Conservation (phyloP, 2,329 filamentous ascomycete species). For the Dactylellina haptotyla region DNA sequence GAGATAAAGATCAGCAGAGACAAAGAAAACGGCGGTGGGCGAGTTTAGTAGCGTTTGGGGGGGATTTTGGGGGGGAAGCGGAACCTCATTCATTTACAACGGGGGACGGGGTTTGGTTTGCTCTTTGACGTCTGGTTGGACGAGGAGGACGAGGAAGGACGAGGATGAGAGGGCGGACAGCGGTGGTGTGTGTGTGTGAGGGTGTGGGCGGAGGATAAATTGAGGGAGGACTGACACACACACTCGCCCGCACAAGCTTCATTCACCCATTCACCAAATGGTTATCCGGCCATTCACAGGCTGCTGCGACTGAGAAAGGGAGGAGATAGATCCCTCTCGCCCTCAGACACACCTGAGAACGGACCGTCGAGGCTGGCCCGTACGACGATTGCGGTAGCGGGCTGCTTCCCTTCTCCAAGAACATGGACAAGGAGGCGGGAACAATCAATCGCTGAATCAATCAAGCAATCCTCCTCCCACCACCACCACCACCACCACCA, state of each 20-base stretch:
- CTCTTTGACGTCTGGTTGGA: not conserved
- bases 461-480: not conserved
- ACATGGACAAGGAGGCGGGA: constrained; percentile 49
- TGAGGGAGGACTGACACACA: no score
- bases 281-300: no score
- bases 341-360: no score
- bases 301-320: no score
- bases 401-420: constrained; percentile 11
- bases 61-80: constrained; percentile 31
- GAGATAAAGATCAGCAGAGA: constrained; percentile 54
- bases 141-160: not conserved
- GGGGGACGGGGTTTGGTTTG: not conserved
- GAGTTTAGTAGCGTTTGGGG: constrained; percentile 25
- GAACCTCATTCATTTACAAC: constrained; percentile 33
- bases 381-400: constrained; percentile 14
- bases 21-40: no score
- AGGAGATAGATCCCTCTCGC: no score
- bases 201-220: constrained; percentile 21
- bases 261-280: no score
- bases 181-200: constrained; percentile 26
- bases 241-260: no score
- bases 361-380: constrained; percentile 27
- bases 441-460: no score
- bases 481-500: constrained; percentile 22
- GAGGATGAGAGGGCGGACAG: not conserved